Conservation (phyloP, 2,329 filamentous ascomycete species). For the Exophiala dermatitidis region DNA sequence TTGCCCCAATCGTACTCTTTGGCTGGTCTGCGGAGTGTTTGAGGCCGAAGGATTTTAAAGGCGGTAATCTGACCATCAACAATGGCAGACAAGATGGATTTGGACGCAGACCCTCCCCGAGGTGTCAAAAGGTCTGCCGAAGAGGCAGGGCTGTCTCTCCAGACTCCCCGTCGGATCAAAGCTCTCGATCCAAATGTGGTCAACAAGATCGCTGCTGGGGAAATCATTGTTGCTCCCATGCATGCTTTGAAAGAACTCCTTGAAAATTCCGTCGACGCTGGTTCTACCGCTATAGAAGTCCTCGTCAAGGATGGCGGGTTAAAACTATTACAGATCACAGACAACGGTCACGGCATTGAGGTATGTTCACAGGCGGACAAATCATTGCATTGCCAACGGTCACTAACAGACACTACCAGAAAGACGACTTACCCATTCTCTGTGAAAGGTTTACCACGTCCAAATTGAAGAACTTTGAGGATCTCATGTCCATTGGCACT, state of each 20-base stretch:
- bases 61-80: background rate
- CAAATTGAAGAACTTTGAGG: slow-evolving; percentile 88
- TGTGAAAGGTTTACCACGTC: slow-evolving; percentile 97
- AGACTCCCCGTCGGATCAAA: slow-evolving; percentile 51
- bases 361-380: slow-evolving; percentile 44
- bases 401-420: slow-evolving; percentile 44
- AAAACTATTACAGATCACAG: slow-evolving; percentile 91
- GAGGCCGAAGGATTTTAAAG: background rate
- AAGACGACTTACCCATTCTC: slow-evolving; percentile 82
- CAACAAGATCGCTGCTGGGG: slow-evolving; percentile 96
- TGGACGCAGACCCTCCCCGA: slow-evolving; percentile 34
- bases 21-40: too few relatives aligned
- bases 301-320: slow-evolving; percentile 90
- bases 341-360: slow-evolving; percentile 93
- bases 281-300: slow-evolving; percentile 82
- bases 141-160: slow-evolving; percentile 33
- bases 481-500: slow-evolving; percentile 79
- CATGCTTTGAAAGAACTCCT: slow-evolving; percentile 95
- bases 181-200: slow-evolving; percentile 86
- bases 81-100: slow-evolving; percentile 40
- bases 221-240: slow-evolving; percentile 95
- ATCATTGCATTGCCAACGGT: slow-evolving; percentile 4
- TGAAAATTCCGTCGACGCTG: slow-evolving; percentile 96
- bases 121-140: slow-evolving; percentile 47
- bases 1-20: too few relatives aligned